Evolutionary conservation across 108 stramenopile species (phyloP), one percentile per base, ranked within the genome.

Genomic region (Pseudonitzschia multiseries): DNA sequence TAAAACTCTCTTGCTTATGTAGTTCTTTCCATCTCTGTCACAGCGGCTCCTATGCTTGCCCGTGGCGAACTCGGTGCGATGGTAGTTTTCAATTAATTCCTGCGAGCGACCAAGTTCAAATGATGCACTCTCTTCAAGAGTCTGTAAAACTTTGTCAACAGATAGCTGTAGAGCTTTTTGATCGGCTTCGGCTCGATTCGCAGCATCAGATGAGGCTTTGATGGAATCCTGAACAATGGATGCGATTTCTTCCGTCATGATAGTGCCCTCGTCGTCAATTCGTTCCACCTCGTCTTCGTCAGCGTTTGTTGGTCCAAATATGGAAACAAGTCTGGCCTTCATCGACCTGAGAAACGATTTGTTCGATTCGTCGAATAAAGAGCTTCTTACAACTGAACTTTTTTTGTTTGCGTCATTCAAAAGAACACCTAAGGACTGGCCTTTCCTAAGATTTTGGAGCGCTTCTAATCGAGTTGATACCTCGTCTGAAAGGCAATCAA

Each of bases 31-130:
- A 43, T 78, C 77, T 43, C 70, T 46, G 36, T 82, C 73, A 33
- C 72, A 76, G 31, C 81, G 66, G 27, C 70, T 70, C 28, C 72
- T 54, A 20, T 53, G 72, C 8, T 40, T 44, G 12, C 79, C 79
- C 17, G 72, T 81, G 15, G 36, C 50, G 44, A 85, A 85, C 18
- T 85, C 78, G 31, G 81, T 62, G 41, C 81, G 70, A 46, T 76
- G 75, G 31, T 85, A 85, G 53, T 75, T 69, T 24, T 68, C 76
- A 48, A 85, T 73, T 22, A 85, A 68, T 50, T 82, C 79, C 57
- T 62, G 54, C 44, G 81, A 85, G 12, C 79, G 79, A 6, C 79
- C 81, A 0, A 85, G 68, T 41, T 85, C 84, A 53, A 83, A 79
- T 17, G 68, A 46, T 24, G 56, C 69, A 17, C 65, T 70, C 67